A percentile compares a stretch with the other conserved stretches of the same genome.
These are phyloP conservation scores for Metarhizium humberi DNA, from an alignment of 2,329 filamentous ascomycete genomes.

Conservation along the genomic window DNA sequence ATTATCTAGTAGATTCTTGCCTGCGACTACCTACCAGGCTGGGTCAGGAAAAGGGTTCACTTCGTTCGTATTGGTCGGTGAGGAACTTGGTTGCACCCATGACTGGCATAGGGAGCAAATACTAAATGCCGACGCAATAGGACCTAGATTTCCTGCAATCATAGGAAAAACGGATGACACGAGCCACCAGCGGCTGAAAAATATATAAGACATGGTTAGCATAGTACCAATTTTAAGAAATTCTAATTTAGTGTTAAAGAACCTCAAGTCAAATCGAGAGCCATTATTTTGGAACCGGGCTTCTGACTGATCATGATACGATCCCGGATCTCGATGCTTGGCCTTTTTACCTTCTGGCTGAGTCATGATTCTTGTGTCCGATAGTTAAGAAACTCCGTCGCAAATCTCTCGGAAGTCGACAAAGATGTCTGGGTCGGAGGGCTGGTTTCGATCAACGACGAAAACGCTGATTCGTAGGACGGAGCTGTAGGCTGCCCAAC, in stretches of 20 bases:
- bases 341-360: background rate
- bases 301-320: background rate
- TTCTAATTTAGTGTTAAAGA: background rate
- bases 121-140: slow-evolving; percentile 78
- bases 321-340: background rate
- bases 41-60: slow-evolving; percentile 56
- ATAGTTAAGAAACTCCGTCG: too few relatives aligned
- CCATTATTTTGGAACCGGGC: background rate
- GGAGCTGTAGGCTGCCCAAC: too few relatives aligned
- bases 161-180: slow-evolving; percentile 61
- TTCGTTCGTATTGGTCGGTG: slow-evolving; percentile 34
- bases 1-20: background rate
- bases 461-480: too few relatives aligned
- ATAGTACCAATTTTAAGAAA: background rate
- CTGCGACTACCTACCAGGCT: slow-evolving; percentile 43
- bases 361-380: background rate
- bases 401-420: too few relatives aligned
- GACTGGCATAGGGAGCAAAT: slow-evolving; percentile 73
- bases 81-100: slow-evolving; percentile 56
- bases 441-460: too few relatives aligned
- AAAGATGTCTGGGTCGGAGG: too few relatives aligned
- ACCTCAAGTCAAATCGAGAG: background rate
- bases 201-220: background rate
- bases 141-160: slow-evolving; percentile 74
- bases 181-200: slow-evolving; percentile 52